These are phyloP conservation scores for Kazachstania sp. DNA, from an alignment of 1,139 yeast species.

Conservation along the genomic window DNA sequence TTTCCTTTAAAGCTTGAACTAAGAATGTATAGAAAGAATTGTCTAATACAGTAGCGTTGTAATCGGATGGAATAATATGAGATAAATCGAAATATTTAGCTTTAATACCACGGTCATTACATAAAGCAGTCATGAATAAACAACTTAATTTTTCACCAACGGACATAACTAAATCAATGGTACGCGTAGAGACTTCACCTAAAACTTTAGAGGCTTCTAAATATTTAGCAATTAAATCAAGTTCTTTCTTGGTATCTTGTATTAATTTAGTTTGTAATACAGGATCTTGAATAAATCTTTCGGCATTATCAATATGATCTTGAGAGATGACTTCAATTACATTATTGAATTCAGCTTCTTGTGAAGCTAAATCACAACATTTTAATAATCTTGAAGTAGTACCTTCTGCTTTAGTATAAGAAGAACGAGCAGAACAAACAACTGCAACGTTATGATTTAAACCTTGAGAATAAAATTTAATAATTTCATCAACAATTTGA, in stretches of 20 bases:
- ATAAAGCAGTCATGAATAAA: constrained; percentile 73
- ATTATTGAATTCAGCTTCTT: constrained; percentile 40
- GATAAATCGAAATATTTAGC: constrained; percentile 77
- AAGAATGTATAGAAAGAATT: constrained; percentile 59
- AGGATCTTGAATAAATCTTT: constrained; percentile 39
- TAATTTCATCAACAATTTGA: constrained; percentile 75
- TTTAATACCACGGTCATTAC: constrained; percentile 70
- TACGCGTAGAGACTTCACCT: constrained; percentile 85
- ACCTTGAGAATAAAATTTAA: constrained; percentile 47
- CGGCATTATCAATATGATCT: constrained; percentile 74
- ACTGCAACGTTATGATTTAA: constrained; percentile 68
- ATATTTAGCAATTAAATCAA: constrained; percentile 58
- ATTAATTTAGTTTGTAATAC: constrained; percentile 43
- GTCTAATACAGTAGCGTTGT: constrained; percentile 50
- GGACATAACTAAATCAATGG: constrained; percentile 83
- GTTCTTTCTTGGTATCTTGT: constrained; percentile 51
- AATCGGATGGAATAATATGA: constrained; percentile 54
- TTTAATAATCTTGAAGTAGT: constrained; percentile 77
- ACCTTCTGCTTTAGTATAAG: constrained; percentile 86
- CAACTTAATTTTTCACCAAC: constrained; percentile 92
- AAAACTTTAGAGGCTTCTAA: constrained; percentile 81
- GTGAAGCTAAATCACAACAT: constrained; percentile 72
- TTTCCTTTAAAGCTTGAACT: constrained; percentile 50
- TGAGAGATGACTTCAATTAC: constrained; percentile 56
- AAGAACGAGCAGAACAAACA: constrained; percentile 91